phyloP scores from a whole-genome alignment of 2,329 filamentous ascomycete species.

The Lomentospora prolificans region DNA sequence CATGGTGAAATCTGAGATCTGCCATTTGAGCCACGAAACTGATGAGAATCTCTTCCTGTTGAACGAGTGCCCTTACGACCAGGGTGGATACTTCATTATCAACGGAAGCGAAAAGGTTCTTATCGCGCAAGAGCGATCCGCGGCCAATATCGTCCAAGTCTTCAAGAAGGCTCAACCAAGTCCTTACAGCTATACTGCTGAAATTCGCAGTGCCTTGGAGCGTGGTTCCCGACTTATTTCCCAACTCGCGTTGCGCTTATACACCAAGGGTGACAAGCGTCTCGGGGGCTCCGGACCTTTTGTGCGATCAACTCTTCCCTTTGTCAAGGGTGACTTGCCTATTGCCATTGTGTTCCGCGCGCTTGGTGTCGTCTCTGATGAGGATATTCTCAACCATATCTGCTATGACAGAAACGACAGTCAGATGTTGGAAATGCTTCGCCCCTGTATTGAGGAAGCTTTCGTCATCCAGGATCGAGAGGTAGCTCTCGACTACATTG shows the following conservation, averaged over 20 bases:
- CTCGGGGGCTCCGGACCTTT: conserved; percentile 69
- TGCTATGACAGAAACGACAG: conserved; percentile 93
- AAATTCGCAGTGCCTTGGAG: conserved; percentile 92
- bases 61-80: conserved; percentile 96
- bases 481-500: conserved; percentile 89
- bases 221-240: conserved; percentile 94
- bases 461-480: conserved; percentile 95
- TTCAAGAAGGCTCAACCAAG: conserved; percentile 96
- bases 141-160: conserved; percentile 96
- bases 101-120: conserved; percentile 98
- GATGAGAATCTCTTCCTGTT: conserved; percentile 83
- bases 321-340: conserved; percentile 87
- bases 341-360: conserved; percentile 95
- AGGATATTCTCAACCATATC: conserved; percentile 96
- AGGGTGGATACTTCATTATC: conserved; percentile 98
- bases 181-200: conserved; percentile 84
- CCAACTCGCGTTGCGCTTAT: conserved; percentile 82
- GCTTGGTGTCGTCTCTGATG: conserved; percentile 89
- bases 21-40: conserved; percentile 71
- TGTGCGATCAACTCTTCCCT: conserved; percentile 83
- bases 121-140: conserved; percentile 94
- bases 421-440: conserved; percentile 94
- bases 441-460: conserved; percentile 93
- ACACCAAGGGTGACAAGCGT: conserved; percentile 66
- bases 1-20: conserved; percentile 97